Conservation (phyloP, 805 yeast species). For the Lipomyces starkeyi region DNA sequence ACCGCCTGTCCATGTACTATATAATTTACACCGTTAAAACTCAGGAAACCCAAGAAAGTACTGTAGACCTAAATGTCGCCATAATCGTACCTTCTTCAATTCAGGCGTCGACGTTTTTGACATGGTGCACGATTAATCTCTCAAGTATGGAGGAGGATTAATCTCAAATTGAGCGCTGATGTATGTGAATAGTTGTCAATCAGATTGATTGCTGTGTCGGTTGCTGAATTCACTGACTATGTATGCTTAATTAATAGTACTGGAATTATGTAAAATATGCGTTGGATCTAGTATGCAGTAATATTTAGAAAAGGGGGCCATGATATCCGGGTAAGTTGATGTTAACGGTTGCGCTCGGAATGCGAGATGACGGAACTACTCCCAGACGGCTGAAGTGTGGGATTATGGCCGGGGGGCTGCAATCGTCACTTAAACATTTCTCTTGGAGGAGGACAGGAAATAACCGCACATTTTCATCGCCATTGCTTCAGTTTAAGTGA, state of each 20-base stretch:
- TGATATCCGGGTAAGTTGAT: conserved; percentile 1
- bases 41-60: background rate
- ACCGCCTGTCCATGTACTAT: conserved; percentile 77
- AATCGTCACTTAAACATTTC: no score
- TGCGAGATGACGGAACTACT: no score
- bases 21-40: background rate
- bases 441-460: background rate
- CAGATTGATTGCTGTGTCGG: background rate
- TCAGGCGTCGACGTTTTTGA: conserved; percentile 39
- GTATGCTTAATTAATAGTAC: background rate
- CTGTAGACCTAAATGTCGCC: background rate
- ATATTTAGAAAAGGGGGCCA: background rate
- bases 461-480: background rate
- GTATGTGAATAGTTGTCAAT: background rate
- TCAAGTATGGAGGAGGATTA: no score
- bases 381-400: no score
- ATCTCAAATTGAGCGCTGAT: background rate
- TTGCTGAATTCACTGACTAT: background rate
- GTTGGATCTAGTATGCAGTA: no score
- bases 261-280: background rate
- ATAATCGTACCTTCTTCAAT: conserved; percentile 34
- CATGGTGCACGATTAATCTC: conserved; percentile 18
- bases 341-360: no score
- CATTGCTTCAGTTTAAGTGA: background rate
- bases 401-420: no score